Evolutionary conservation across 2,329 filamentous ascomycete genomes (phyloP).

Genomic region (Botrytis cinerea): DNA sequence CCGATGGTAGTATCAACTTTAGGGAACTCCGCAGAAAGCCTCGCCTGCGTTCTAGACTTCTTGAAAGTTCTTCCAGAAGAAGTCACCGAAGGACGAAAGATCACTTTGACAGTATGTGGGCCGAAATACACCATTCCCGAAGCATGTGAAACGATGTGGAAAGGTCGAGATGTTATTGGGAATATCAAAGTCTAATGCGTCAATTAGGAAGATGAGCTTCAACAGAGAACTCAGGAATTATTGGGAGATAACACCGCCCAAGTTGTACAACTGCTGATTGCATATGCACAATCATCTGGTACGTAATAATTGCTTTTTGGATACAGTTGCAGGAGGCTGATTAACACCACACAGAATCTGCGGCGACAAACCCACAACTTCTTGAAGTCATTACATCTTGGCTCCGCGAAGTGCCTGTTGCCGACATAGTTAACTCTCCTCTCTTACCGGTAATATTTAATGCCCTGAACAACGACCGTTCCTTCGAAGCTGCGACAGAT

Average conservation of each 20-base stretch:
- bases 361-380: constrained; percentile 83
- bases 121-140: constrained; percentile 53
- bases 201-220: constrained; percentile 90
- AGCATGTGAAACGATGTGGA: constrained; percentile 42
- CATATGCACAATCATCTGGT: constrained; percentile 91
- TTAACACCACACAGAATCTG: constrained; percentile 56
- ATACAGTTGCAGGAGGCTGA: constrained; percentile 31
- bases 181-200: constrained; percentile 51
- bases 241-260: constrained; percentile 87
- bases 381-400: constrained; percentile 96
- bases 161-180: constrained; percentile 41
- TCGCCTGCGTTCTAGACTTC: constrained; percentile 92
- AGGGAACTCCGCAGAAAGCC: constrained; percentile 72
- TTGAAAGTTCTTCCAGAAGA: constrained; percentile 96
- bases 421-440: constrained; percentile 80
- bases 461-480: constrained; percentile 72
- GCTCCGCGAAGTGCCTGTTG: constrained; percentile 88
- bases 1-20: constrained; percentile 77
- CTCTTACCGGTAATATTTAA: constrained; percentile 79
- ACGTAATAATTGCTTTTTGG: constrained; percentile 44
- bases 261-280: constrained; percentile 83
- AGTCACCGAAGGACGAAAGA: constrained; percentile 98
- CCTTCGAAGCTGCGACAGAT: constrained; percentile 86
- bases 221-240: constrained; percentile 80
- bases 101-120: constrained; percentile 97